Evolutionary conservation across 2,329 filamentous ascomycete species (phyloP).

Genomic region (Apiospora saccharicola): DNA sequence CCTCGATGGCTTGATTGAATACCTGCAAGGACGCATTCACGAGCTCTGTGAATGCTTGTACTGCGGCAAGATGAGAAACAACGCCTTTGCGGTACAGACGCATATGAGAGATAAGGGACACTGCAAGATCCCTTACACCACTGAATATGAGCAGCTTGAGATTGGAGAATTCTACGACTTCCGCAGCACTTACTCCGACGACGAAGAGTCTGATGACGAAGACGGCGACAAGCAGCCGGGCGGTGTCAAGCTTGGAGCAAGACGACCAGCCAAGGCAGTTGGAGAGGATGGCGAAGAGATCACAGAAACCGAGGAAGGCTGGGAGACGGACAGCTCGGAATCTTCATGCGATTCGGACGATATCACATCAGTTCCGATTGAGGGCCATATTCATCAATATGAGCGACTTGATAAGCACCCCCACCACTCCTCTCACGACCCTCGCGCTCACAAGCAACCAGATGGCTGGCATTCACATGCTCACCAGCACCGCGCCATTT

Average conservation of each 20-base stretch:
- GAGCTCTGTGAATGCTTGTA: constrained; percentile 85
- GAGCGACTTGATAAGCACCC: constrained; percentile 75
- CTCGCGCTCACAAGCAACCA: constrained; percentile 74
- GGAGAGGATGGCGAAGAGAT: constrained; percentile 63
- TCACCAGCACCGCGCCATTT: constrained; percentile 80
- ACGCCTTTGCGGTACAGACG: constrained; percentile 82
- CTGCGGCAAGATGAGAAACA: constrained; percentile 84
- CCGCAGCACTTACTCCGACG: constrained; percentile 91
- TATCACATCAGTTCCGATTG: constrained; percentile 79
- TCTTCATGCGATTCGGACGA: constrained; percentile 89
- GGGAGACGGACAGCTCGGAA: constrained; percentile 94
- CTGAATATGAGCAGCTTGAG: constrained; percentile 88
- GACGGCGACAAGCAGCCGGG: constrained; percentile 58
- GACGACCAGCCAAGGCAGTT: constrained; percentile 60
- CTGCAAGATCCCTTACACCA: constrained; percentile 93
- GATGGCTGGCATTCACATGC: constrained; percentile 86
- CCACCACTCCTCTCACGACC: constrained; percentile 77
- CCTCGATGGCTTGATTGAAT: constrained; percentile 79
- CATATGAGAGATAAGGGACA: constrained; percentile 98
- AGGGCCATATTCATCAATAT: constrained; percentile 74
- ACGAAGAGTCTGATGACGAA: constrained; percentile 67
- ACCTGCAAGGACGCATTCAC: constrained; percentile 81
- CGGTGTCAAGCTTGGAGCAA: constrained; percentile 75
- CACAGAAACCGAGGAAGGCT: constrained; percentile 74
- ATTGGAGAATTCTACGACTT: constrained; percentile 99